Evolutionary conservation across 768 basidiomycete genomes (phyloP).

Genomic region (Rhodotorula sphaerocarpa): DNA sequence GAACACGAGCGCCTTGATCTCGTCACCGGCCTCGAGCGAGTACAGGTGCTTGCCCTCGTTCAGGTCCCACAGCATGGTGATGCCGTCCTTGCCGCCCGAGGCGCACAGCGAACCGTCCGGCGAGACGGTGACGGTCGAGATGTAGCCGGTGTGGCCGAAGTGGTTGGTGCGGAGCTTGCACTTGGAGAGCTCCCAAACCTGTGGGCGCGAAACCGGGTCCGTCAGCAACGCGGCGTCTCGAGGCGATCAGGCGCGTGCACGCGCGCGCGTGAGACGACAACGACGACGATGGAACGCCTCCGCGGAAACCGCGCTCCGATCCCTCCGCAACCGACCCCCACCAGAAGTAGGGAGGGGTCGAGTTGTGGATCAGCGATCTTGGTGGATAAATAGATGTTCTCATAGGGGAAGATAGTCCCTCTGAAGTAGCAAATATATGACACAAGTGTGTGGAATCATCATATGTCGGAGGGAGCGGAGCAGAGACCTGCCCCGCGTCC

Average conservation of each 20-base stretch:
- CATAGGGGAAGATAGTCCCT: conserved; percentile 53
- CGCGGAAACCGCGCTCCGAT: too few species aligned
- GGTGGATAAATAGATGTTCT: conserved; percentile 62
- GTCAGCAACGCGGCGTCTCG: conserved; percentile 26
- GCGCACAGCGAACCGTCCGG: conserved; percentile 98
- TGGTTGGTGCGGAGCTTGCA: conserved; percentile 99
- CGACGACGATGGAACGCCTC: too few species aligned
- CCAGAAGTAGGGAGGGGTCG: too few species aligned
- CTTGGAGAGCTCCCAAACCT: conserved; percentile 99
- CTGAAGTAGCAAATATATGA: conserved; percentile 90
- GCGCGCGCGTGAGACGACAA: background rate
- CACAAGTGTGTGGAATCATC: conserved; percentile 45
- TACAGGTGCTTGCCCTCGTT: conserved; percentile 99
- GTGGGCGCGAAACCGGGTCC: conserved; percentile 9
- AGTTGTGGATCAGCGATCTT: conserved; percentile 78
- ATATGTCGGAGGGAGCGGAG: too few species aligned
- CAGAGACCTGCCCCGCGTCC: too few species aligned
- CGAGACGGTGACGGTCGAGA: conserved; percentile 96
- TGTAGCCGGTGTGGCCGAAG: conserved; percentile 98
- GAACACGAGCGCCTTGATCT: conserved; percentile 99
- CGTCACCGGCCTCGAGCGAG: conserved; percentile 94
- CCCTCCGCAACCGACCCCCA: too few species aligned
- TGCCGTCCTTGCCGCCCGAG: conserved; percentile 98
- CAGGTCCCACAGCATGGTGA: conserved; percentile 96
- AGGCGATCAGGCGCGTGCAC: conserved; percentile 1